A percentile compares a stretch with the other conserved stretches of the same genome.
phyloP scores from a whole-genome alignment of 2,329 filamentous ascomycete species.

The Beauveria varroae region DNA sequence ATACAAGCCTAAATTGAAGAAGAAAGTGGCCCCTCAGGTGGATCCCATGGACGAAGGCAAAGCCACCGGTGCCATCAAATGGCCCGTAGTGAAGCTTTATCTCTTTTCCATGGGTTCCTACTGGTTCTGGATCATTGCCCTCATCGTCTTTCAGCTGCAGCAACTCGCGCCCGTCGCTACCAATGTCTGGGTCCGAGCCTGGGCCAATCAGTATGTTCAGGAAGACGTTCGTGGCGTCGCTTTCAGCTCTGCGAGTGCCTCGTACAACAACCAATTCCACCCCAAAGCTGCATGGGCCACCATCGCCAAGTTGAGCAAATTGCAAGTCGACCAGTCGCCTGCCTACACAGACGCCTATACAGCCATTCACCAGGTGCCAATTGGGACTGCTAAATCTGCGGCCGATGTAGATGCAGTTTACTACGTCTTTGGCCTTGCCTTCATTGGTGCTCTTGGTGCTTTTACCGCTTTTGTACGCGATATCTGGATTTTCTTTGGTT shows the following conservation, averaged over 20 bases:
- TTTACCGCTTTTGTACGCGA: constrained; percentile 77
- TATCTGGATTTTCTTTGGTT: constrained; percentile 85
- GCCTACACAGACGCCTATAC: constrained; percentile 1
- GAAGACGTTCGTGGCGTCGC: constrained; percentile 24
- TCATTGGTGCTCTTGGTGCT: constrained; percentile 71
- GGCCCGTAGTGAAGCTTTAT: constrained; percentile 79
- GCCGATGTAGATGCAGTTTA: constrained; percentile 71
- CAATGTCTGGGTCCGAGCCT: constrained; percentile 90
- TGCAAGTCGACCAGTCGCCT: constrained; percentile 6
- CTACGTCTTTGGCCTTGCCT: constrained; percentile 75
- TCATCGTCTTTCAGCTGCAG: constrained; percentile 69
- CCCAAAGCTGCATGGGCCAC: constrained; percentile 28
- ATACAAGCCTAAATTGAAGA: constrained; percentile 37
- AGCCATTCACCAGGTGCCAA: constrained; percentile 12
- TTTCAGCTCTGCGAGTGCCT: constrained; percentile 16
- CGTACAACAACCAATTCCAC: constrained; percentile 21
- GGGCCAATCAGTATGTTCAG: constrained; percentile 79
- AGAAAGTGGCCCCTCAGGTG: constrained; percentile 39
- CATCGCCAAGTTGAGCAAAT: constrained; percentile 30
- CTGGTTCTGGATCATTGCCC: constrained; percentile 84
- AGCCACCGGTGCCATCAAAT: constrained; percentile 78
- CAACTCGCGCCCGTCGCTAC: constrained; percentile 82
- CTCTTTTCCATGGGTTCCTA: constrained; percentile 87
- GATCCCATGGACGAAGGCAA: constrained; percentile 67
- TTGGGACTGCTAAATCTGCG: constrained; percentile 20